Conservation (phyloP, 345 rosid species). For the Litchi chinensis region DNA sequence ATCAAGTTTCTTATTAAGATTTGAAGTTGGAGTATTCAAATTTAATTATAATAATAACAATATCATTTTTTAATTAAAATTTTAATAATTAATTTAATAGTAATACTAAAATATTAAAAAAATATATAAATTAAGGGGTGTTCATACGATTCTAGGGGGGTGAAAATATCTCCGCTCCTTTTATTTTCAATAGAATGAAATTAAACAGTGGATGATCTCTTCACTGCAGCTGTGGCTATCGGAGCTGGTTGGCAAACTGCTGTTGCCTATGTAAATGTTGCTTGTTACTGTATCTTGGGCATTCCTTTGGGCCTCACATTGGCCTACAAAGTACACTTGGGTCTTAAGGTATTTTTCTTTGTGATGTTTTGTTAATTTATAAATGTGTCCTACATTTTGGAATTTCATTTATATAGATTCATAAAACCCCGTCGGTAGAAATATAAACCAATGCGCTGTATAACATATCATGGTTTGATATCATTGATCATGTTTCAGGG, state of each 20-base stretch:
- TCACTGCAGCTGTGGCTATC: conserved; percentile 46
- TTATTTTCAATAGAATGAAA: neutral
- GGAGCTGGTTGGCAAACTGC: conserved; percentile 75
- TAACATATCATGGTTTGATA: neutral
- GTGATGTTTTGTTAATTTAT: too few relatives aligned
- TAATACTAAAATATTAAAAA: too few relatives aligned
- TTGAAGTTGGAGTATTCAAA: too few relatives aligned
- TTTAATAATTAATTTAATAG: too few relatives aligned
- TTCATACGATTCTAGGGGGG: too few relatives aligned
- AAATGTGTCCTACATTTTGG: neutral
- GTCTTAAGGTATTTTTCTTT: conserved; percentile 41
- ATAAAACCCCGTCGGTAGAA: neutral
- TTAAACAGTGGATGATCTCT: neutral
- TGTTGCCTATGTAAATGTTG: conserved; percentile 63
- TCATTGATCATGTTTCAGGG: conserved; percentile 44
- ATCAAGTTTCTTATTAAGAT: too few relatives aligned
- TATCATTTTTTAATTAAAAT: too few relatives aligned
- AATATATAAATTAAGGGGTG: too few relatives aligned
- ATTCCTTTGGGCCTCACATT: conserved; percentile 60
- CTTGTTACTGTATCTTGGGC: conserved; percentile 57
- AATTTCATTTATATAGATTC: neutral
- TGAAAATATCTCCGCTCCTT: too few relatives aligned
- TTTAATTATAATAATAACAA: too few relatives aligned
- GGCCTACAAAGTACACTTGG: conserved; percentile 51
- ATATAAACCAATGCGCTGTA: neutral